phyloP scores from a whole-genome alignment of 164 flowering plant genomes.

The Sextonia rubra region DNA sequence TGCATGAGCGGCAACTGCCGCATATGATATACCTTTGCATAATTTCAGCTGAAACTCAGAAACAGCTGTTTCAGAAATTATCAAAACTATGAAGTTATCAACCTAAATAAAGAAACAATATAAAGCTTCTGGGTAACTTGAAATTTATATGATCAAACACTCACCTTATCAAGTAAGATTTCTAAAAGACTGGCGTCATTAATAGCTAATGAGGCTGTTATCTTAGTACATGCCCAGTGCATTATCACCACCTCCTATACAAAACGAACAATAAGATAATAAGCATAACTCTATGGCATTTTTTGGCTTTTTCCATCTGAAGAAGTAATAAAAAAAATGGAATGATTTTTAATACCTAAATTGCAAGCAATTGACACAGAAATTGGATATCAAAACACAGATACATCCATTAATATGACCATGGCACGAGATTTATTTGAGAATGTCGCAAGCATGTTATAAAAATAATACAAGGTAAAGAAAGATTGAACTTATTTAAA shows the following conservation, averaged over 20 bases:
- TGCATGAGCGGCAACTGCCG: constrained; percentile 98
- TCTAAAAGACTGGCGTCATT: constrained; percentile 80
- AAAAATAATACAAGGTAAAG: no score
- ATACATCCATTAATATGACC: no score
- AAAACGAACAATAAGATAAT: constrained; percentile 10
- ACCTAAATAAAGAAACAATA: background rate
- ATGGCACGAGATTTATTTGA: no score
- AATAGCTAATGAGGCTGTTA: constrained; percentile 70
- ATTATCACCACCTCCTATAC: constrained; percentile 87
- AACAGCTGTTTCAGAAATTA: constrained; percentile 8
- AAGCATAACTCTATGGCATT: background rate
- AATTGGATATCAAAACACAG: background rate
- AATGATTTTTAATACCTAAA: background rate
- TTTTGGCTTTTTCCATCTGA: background rate
- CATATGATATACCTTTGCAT: constrained; percentile 95
- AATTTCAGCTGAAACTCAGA: constrained; percentile 61
- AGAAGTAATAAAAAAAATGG: background rate
- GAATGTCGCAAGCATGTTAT: no score
- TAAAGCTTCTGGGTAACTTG: background rate
- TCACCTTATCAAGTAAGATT: constrained; percentile 86
- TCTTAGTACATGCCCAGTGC: constrained; percentile 98
- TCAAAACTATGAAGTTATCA: background rate
- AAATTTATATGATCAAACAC: constrained; percentile 5
- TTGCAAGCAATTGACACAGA: background rate
- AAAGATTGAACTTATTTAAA: no score